These are phyloP conservation scores for Ziziphus jujuba DNA, from an alignment of 306 rosid species.

Conservation along the genomic window DNA sequence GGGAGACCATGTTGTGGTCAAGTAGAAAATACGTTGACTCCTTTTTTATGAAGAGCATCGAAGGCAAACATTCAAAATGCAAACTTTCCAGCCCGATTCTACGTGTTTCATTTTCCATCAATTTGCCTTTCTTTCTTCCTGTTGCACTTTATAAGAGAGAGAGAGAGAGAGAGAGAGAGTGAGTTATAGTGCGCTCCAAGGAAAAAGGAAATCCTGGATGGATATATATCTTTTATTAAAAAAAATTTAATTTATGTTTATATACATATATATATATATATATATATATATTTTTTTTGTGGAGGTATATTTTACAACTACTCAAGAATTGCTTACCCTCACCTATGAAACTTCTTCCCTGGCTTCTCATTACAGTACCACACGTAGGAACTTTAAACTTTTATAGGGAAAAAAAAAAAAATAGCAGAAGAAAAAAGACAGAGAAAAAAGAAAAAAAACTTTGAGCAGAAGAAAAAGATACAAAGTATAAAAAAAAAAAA, in stretches of 20 bases:
- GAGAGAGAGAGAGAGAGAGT: constrained; percentile 12
- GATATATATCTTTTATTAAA: too few species aligned
- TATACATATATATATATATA: neutral
- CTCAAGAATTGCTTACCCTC: constrained; percentile 2
- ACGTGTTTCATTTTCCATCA: constrained; percentile 45
- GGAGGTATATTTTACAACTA: neutral
- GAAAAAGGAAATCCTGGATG: constrained; percentile 9
- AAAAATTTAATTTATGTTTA: too few species aligned
- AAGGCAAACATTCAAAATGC: constrained; percentile 20
- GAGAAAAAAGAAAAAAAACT: too few species aligned
- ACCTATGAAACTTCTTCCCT: neutral
- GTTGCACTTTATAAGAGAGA: constrained; percentile 28
- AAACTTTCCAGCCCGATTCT: constrained; percentile 59
- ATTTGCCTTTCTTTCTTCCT: constrained; percentile 25
- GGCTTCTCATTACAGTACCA: neutral
- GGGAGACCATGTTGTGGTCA: neutral
- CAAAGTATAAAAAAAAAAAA: too few species aligned
- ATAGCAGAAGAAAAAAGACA: neutral
- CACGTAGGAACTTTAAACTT: neutral
- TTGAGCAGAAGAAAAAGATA: neutral
- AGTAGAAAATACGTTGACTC: constrained; percentile 36
- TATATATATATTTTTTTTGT: too few species aligned
- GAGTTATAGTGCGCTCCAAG: constrained; percentile 32
- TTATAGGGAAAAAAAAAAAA: neutral
- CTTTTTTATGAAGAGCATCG: constrained; percentile 23